Conservation (phyloP, 1,284 basidiomycete genomes). For the Ganoderma sinense region DNA sequence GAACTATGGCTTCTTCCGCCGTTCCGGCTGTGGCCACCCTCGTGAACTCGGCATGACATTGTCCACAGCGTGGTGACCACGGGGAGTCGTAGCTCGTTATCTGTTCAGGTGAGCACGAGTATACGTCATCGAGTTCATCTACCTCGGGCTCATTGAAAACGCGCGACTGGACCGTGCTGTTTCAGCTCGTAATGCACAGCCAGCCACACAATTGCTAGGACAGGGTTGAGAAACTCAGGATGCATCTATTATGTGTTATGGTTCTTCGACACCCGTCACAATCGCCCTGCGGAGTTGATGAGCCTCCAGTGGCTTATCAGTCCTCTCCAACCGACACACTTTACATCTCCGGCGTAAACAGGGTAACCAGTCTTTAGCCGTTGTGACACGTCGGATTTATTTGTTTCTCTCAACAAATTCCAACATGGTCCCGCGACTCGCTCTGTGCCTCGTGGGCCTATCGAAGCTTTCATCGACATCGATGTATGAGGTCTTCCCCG, state of each 20-base stretch:
- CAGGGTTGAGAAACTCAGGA: not conserved
- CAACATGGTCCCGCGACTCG: not conserved
- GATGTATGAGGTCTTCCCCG: not conserved
- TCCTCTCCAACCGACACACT: not conserved
- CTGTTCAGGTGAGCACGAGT: slow-evolving; percentile 1
- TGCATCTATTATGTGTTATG: not conserved
- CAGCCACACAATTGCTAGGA: not conserved
- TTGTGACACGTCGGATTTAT: not conserved
- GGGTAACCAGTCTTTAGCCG: not conserved
- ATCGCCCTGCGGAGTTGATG: not conserved
- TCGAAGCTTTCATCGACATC: not conserved
- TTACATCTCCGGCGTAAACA: not conserved
- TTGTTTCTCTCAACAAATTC: not conserved
- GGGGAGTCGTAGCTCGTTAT: not conserved
- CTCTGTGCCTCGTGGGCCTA: not conserved
- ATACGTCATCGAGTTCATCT: not conserved
- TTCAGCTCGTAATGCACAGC: not conserved
- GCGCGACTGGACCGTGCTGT: not conserved
- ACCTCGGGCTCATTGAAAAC: not conserved
- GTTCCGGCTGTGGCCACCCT: not conserved
- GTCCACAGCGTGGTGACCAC: not conserved
- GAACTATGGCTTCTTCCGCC: not conserved
- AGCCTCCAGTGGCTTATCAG: not conserved
- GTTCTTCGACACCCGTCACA: not conserved
- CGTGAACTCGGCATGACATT: not conserved